Base-by-base conservation (phyloP, 805 yeast genomes). In the Zygosaccharomyces pseudorouxii region DNA sequence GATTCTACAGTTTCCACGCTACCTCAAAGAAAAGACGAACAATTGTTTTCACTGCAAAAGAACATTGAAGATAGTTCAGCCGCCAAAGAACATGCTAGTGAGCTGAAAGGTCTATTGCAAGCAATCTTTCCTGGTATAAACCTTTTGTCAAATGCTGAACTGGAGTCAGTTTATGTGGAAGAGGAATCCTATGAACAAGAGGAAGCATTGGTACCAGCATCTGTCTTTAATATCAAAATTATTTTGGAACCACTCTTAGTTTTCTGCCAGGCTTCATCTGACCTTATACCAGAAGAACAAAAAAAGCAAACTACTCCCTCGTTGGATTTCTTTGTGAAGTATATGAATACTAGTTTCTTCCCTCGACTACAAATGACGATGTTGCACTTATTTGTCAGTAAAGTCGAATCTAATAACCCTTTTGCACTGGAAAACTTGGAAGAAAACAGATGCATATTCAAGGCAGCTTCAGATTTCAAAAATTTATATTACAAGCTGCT, bases 161-260 rank as follows among this genome's bases (percentile, higher is more conserved):
- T 60, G 29, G 62, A 60, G 14, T 67, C 74, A 1, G 72, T 76
- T 5, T 86, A 78, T 56, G 78, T 86, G 38, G 81, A 82, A 38
- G 80, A 74, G 52, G 88, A 82, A 53, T 70, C 78, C 2, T 75
- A 74, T 50, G 72, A 80, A 19, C 76, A 78, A 55, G 82, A 83
- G 46, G 82, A 84, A 51, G 75, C 82, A 3, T 66, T 88, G 33
- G 85, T 86, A 2, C 80, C 82, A 0, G 81, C 88, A 2, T 81
- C 81, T 58, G 76, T 89, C 12, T 81, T 85, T 66, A 88, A 89
- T 58, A 87, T 90, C 84, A 76, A 90, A 54, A 76, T 86, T 4
- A 76, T 89, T 12, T 66, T 88, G 42, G 96, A 86, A 49, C 82
- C 86, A 33, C 80, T 88, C 33, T 72, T 88, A 42, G 68, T 81